Conservation (phyloP, 352 stramenopile genomes). For the Globisporangium irregulare region DNA sequence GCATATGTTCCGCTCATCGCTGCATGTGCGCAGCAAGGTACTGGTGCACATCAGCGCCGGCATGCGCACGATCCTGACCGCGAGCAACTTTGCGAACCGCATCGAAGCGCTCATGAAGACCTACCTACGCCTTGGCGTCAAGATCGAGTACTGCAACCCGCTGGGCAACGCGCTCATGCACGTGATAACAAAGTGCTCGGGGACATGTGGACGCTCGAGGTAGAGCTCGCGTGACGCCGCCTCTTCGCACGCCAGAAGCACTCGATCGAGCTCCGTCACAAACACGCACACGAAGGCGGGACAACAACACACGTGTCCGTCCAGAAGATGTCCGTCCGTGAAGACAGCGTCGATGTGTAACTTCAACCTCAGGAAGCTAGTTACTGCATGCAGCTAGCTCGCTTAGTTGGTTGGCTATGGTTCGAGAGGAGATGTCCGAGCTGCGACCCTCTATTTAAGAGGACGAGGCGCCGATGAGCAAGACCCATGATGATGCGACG, state of each 20-base stretch:
- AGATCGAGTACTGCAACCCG: conserved; percentile 86
- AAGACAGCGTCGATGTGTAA: background rate
- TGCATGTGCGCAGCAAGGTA: conserved; percentile 76
- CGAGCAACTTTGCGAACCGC: conserved; percentile 57
- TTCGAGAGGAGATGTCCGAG: too few species aligned
- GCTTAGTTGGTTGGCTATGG: background rate
- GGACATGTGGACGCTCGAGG: conserved; percentile 31
- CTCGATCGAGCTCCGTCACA: background rate
- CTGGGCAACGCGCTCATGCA: conserved; percentile 84
- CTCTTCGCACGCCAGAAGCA: conserved; percentile 29
- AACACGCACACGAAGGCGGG: background rate
- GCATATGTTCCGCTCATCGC: conserved; percentile 42
- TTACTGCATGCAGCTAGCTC: background rate
- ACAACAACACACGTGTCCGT: background rate
- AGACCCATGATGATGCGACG: background rate
- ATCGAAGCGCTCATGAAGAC: conserved; percentile 68
- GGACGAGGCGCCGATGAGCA: too few species aligned
- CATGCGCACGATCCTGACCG: conserved; percentile 36
- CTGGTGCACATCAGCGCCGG: conserved; percentile 85
- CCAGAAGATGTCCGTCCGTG: background rate
- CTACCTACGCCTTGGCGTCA: conserved; percentile 81
- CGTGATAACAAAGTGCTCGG: conserved; percentile 59
- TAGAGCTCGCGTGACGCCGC: conserved; percentile 39
- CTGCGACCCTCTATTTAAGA: too few species aligned
- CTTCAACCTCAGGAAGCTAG: background rate